phyloP scores from a whole-genome alignment of 2,329 filamentous ascomycete genomes.

The Bipolaris gigantea region DNA sequence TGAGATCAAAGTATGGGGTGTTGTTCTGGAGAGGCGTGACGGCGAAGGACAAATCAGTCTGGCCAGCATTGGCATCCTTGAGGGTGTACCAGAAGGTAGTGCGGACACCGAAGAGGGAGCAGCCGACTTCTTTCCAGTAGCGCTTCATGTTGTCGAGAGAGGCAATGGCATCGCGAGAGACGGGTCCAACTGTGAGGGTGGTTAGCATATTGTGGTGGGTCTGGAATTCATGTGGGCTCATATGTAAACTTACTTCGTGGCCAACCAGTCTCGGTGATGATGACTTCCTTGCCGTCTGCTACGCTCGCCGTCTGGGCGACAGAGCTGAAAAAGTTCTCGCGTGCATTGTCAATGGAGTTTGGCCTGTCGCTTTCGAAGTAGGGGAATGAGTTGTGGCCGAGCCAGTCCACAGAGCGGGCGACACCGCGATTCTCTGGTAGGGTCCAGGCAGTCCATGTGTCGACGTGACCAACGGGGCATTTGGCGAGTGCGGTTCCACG shows the following conservation, averaged over 20 bases:
- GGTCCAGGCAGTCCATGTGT: conserved; percentile 48
- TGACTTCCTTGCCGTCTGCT: background rate
- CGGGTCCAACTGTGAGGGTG: background rate
- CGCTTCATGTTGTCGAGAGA: background rate
- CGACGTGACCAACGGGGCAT: conserved; percentile 66
- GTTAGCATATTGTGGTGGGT: background rate
- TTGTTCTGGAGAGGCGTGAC: conserved; percentile 58
- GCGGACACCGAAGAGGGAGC: conserved; percentile 29
- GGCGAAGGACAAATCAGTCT: conserved; percentile 50
- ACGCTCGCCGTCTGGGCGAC: background rate
- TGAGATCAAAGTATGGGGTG: conserved; percentile 56
- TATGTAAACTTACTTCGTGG: background rate
- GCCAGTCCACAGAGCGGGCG: conserved; percentile 69
- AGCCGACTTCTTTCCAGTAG: conserved; percentile 30
- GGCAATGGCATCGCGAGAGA: background rate
- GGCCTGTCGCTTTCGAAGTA: conserved; percentile 68
- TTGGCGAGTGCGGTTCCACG: conserved; percentile 61
- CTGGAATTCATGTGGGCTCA: background rate
- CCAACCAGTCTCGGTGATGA: background rate
- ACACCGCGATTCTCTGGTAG: conserved; percentile 72
- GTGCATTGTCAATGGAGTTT: background rate
- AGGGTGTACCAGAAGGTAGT: conserved; percentile 40
- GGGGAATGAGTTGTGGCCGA: conserved; percentile 83
- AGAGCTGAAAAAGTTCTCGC: background rate
- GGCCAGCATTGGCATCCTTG: conserved; percentile 50